Evolutionary conservation across 2,329 filamentous ascomycete species (phyloP), one percentile per base, ranked within the genome.

Genomic region (Trichoderma sp.): DNA sequence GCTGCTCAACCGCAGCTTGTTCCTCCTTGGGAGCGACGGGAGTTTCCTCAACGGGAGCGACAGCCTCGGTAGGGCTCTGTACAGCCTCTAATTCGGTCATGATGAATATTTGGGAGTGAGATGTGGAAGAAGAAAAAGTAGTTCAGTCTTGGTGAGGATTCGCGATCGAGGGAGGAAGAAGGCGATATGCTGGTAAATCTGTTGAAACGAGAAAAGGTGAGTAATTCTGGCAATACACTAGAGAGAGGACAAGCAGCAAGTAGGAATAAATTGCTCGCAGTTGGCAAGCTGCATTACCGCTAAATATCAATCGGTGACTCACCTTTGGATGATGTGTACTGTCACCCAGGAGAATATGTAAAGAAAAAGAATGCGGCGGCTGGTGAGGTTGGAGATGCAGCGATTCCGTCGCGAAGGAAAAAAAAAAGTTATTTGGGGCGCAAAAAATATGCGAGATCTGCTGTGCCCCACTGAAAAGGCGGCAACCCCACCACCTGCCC

Each of bases 51-150:
- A 31, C 71, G 40, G 72, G 72, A 61, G 74, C 71, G 60, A 74
- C 71, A 72, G 80, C 77, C 77, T 83, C 80, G 56, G 76, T 76
- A 65, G 79, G 78, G 76, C 82, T 83, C 73, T 76, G 75, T 58
- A 80, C 76, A 70, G 78, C 77, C 70, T 81, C 76, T 70, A 72
- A 80, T 72, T 79, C 80, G 77, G 79, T 81, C 80, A 82, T 82
- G 66, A 66, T 78, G 74, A 63, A 37, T 59, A 16, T 49, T 3
- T 37, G 19, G 21, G 24, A 55, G n/a, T 10, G 40, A 27, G 0
- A 35, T 49, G 19, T 43, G 40, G 16, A 43, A n/a, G 14, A 24
- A n/a, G 21, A 24, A 31, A 53, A 24, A 49, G 8, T 5, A 1
- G 10, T 52, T 5, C 14, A 35, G 16, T 29, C 19, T 19, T 4